A percentile compares a stretch with the other conserved stretches of the same genome.
Evolutionary conservation across 768 basidiomycete species (phyloP).

Genomic region (Suillus americanus): DNA sequence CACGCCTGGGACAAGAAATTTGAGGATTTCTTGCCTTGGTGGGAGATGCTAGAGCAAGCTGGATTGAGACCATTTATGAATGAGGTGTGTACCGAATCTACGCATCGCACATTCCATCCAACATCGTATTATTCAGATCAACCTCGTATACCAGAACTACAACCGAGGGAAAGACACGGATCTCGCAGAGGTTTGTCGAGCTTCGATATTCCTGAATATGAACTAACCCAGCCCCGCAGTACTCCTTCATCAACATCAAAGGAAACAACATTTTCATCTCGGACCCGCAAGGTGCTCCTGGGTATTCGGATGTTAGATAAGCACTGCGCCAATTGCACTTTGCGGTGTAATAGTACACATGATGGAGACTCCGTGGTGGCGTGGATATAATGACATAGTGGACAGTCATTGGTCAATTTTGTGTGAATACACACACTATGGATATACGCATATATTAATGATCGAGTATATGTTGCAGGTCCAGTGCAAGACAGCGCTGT

Average conservation of each 20-base stretch:
- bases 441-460: not conserved
- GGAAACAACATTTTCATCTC: conserved; percentile 48
- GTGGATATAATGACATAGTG: not conserved
- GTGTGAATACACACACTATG: conserved; percentile 2
- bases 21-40: conserved; percentile 41
- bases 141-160: conserved; percentile 59
- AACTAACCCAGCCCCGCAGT: conserved; percentile 30
- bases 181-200: conserved; percentile 45
- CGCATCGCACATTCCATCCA: not conserved
- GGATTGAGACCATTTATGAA: conserved; percentile 49
- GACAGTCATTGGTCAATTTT: not conserved
- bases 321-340: not conserved
- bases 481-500: not conserved
- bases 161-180: conserved; percentile 45
- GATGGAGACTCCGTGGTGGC: no score
- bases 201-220: not conserved
- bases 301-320: conserved; percentile 17
- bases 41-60: conserved; percentile 45
- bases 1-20: conserved; percentile 39
- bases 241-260: conserved; percentile 55
- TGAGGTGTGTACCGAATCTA: conserved; percentile 28
- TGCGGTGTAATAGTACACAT: not conserved
- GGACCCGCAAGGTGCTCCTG: conserved; percentile 16
- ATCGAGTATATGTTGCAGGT: not conserved
- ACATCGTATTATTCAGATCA: conserved; percentile 39